Percentiles rank a stretch among this genome's conserved stretches.
Evolutionary conservation across 2,329 filamentous ascomycete species (phyloP).

Genomic region (Phaeophleospora eucalypticola): DNA sequence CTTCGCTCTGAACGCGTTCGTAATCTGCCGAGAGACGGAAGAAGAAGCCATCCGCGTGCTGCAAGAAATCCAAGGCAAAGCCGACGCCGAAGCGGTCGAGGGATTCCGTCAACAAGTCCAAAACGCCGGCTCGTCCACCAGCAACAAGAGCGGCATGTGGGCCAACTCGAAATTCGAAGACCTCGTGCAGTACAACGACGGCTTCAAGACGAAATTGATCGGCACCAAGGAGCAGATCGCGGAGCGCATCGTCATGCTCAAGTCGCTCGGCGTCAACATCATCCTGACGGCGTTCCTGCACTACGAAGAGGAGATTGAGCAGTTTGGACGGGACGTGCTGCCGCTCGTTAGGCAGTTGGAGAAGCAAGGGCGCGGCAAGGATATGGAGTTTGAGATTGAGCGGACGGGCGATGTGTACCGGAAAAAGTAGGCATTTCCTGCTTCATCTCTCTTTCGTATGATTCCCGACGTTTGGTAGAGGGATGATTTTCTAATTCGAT

Average conservation of each 20-base stretch:
- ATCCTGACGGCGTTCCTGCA: slow-evolving; percentile 49
- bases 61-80: slow-evolving; percentile 52
- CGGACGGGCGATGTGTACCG: slow-evolving; percentile 48
- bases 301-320: slow-evolving; percentile 51
- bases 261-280: slow-evolving; percentile 44
- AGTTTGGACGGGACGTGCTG: slow-evolving; percentile 46
- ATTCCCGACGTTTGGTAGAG: neutral
- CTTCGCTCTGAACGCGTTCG: slow-evolving; percentile 51
- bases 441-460: neutral
- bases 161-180: slow-evolving; percentile 51
- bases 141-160: slow-evolving; percentile 52
- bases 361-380: slow-evolving; percentile 45
- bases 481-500: neutral
- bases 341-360: slow-evolving; percentile 48
- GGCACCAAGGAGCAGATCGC: slow-evolving; percentile 51
- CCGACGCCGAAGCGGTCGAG: slow-evolving; percentile 48
- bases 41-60: slow-evolving; percentile 49
- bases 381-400: slow-evolving; percentile 44
- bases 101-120: slow-evolving; percentile 49
- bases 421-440: slow-evolving; percentile 19
- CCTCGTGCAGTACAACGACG: slow-evolving; percentile 53
- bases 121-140: slow-evolving; percentile 47
- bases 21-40: slow-evolving; percentile 49
- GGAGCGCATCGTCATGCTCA: slow-evolving; percentile 47
- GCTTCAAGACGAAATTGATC: slow-evolving; percentile 54